Evolutionary conservation across 139 green algal species (phyloP).

Genomic region (Marvania coccoides): DNA sequence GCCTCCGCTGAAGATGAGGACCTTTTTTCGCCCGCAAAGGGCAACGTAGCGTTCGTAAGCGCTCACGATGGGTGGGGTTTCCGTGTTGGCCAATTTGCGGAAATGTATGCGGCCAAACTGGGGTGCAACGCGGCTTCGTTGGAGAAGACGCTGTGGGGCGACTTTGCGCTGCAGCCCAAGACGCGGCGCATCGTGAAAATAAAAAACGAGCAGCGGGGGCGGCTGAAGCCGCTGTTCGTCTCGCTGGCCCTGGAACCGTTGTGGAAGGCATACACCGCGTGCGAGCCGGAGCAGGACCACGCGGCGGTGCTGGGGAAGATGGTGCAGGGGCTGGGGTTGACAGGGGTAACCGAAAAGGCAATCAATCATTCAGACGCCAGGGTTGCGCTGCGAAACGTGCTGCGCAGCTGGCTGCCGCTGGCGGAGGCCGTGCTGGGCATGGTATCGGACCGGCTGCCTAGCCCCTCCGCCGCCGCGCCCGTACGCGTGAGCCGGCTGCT

Average conservation of each 20-base stretch:
- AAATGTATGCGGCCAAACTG: conserved; percentile 82
- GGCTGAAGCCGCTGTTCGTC: conserved; percentile 87
- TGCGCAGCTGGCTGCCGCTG: conserved; percentile 84
- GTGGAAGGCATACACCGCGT: conserved; percentile 62
- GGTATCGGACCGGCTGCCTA: conserved; percentile 73
- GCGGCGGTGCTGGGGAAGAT: conserved; percentile 51
- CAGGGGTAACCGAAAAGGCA: conserved; percentile 31
- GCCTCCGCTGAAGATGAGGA: conserved; percentile 66
- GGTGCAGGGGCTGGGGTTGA: conserved; percentile 54
- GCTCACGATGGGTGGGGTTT: conserved; percentile 96
- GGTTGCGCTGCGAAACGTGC: conserved; percentile 52
- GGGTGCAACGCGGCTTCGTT: conserved; percentile 51
- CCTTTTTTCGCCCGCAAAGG: conserved; percentile 58
- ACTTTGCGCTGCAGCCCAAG: conserved; percentile 80
- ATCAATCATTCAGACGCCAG: conserved; percentile 48
- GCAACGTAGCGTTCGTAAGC: conserved; percentile 92
- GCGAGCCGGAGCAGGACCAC: conserved; percentile 42
- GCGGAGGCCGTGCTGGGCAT: conserved; percentile 80
- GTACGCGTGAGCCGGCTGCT: conserved; percentile 52
- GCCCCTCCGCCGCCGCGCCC: conserved; percentile 49
- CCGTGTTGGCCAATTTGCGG: conserved; percentile 74
- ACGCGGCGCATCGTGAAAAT: conserved; percentile 74
- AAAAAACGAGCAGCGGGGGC: conserved; percentile 30
- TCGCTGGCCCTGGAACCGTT: conserved; percentile 57
- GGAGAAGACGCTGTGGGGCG: conserved; percentile 78